A percentile compares a stretch with the other conserved stretches of the same genome.
Conservation (phyloP, 2,329 filamentous ascomycete species). For the Monilinia laxa region DNA sequence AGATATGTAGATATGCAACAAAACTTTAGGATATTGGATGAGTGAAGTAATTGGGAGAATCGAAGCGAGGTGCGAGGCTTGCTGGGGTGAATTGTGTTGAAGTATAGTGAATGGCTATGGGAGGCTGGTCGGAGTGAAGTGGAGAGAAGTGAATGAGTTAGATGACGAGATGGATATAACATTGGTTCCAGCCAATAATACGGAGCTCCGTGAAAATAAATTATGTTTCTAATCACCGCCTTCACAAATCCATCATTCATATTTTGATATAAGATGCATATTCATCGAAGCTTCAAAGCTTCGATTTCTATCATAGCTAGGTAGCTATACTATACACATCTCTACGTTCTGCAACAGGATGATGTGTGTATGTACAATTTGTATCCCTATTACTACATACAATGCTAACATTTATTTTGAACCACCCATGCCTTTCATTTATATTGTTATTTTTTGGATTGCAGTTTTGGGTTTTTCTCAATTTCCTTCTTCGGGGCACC, state of each 20-base stretch:
- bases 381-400: conserved; percentile 1
- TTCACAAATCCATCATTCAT: not conserved
- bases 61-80: not conserved
- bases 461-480: not conserved
- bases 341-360: not conserved
- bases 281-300: not conserved
- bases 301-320: not conserved
- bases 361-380: conserved; percentile 2
- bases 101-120: too few species aligned
- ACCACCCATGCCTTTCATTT: not conserved
- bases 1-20: not conserved
- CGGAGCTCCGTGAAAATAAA: not conserved
- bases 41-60: not conserved
- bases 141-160: not conserved
- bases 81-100: not conserved
- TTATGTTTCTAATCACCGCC: not conserved
- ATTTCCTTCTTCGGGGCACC: conserved; percentile 25
- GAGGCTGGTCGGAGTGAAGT: not conserved
- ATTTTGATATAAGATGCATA: not conserved
- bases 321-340: not conserved
- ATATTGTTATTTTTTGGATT: not conserved
- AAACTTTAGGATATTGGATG: not conserved
- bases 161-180: too few species aligned
- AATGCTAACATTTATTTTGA: not conserved
- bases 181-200: not conserved